phyloP scores from a whole-genome alignment of 106 monocot genomes.

The Phalaenopsis equestris region DNA sequence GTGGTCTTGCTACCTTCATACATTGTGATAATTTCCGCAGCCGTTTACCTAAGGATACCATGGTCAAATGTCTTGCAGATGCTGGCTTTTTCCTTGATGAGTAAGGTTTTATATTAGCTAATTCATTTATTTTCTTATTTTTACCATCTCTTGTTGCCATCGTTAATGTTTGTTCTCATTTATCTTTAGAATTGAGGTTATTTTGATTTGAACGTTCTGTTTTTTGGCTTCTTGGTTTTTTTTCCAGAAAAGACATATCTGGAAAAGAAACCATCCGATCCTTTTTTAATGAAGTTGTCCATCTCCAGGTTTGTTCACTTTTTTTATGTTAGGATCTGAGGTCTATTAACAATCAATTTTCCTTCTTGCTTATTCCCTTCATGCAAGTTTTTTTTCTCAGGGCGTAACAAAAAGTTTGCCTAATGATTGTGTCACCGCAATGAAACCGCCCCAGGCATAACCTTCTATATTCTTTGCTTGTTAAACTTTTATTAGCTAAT shows the following conservation, averaged over 20 bases:
- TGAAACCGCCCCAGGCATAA: slow-evolving; percentile 51
- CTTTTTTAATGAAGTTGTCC: slow-evolving; percentile 70
- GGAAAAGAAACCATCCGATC: slow-evolving; percentile 47
- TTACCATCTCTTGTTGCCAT: neutral
- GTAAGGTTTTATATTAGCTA: slow-evolving; percentile 24
- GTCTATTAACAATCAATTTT: neutral
- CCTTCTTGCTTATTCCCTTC: neutral
- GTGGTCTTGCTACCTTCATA: slow-evolving; percentile 82
- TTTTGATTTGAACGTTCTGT: slow-evolving; percentile 1
- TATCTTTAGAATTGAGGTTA: neutral
- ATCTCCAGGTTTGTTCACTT: slow-evolving; percentile 49
- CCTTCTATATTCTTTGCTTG: slow-evolving; percentile 10
- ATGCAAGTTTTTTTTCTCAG: slow-evolving; percentile 26
- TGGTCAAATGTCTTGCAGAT: slow-evolving; percentile 88
- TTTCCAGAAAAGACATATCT: slow-evolving; percentile 72
- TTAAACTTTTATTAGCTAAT: neutral
- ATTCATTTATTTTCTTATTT: neutral
- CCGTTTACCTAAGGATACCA: slow-evolving; percentile 38
- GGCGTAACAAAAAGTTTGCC: slow-evolving; percentile 44
- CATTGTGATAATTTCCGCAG: slow-evolving; percentile 76
- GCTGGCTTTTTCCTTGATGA: slow-evolving; percentile 84
- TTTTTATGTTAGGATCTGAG: neutral
- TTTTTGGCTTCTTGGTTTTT: slow-evolving; percentile 5
- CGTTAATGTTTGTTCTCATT: neutral
- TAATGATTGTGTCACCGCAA: slow-evolving; percentile 39